These are phyloP conservation scores for Saksenaea oblongispora DNA, from an alignment of 371 early-diverging fungal species.

Conservation along the genomic window DNA sequence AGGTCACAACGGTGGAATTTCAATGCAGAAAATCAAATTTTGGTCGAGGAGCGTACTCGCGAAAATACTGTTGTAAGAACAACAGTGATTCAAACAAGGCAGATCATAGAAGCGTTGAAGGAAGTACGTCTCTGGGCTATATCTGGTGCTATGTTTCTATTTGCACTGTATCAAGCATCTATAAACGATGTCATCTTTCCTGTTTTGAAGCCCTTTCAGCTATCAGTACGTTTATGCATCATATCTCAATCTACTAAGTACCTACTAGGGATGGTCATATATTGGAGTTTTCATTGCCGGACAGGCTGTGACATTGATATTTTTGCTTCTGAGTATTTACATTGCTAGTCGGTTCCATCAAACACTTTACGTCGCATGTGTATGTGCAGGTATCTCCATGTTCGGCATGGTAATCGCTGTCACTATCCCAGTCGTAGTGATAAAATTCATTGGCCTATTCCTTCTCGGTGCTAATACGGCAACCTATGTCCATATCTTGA, in stretches of 20 bases:
- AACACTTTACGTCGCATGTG: constrained; percentile 13
- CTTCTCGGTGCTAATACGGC: constrained; percentile 1
- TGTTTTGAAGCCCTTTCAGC: neutral
- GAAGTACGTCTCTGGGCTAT: constrained; percentile 26
- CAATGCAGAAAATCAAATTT: constrained; percentile 23
- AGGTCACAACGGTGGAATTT: constrained; percentile 14
- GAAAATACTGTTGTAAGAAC: constrained; percentile 26
- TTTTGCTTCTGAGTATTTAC: too few relatives aligned
- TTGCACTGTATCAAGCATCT: constrained; percentile 19
- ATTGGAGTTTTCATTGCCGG: too few relatives aligned
- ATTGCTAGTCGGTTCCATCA: neutral
- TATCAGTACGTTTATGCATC: too few relatives aligned
- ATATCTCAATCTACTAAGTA: too few relatives aligned
- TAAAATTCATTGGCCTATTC: constrained; percentile 18
- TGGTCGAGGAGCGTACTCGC: constrained; percentile 23
- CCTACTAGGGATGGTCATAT: too few relatives aligned
- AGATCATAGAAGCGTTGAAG: constrained; percentile 23
- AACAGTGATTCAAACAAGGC: constrained; percentile 16
- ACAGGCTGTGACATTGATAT: too few relatives aligned
- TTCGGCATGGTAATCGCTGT: constrained; percentile 19
- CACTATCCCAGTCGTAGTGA: constrained; percentile 11
- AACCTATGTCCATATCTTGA: constrained; percentile 8
- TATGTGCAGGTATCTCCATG: constrained; percentile 8
- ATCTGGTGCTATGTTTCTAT: constrained; percentile 12
- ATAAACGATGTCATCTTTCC: constrained; percentile 8